Percentiles rank a stretch among this genome's conserved stretches.
Conservation (phyloP, 768 basidiomycete species). For the Termitomyces sp. region DNA sequence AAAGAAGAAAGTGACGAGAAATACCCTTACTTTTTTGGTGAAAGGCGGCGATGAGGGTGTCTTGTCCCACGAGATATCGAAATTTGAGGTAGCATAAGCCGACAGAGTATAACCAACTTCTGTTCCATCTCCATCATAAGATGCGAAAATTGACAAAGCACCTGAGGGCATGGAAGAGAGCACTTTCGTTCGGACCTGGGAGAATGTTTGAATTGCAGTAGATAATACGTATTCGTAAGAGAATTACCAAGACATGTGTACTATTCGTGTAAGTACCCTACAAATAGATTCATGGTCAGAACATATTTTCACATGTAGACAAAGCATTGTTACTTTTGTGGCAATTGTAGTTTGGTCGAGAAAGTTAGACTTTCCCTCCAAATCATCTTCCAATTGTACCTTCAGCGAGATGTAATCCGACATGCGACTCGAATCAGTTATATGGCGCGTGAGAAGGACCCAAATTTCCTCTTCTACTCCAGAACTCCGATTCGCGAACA, state of each 20-base stretch:
- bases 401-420: constrained; percentile 67
- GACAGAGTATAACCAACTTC: constrained; percentile 67
- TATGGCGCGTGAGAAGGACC: constrained; percentile 78
- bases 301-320: not conserved
- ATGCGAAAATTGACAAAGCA: constrained; percentile 48
- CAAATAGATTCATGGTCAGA: not conserved
- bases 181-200: not conserved
- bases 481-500: constrained; percentile 23
- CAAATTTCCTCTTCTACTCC: constrained; percentile 52
- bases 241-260: constrained; percentile 37
- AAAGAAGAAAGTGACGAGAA: not conserved
- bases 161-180: constrained; percentile 19
- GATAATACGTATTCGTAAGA: not conserved
- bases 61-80: constrained; percentile 43
- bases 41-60: constrained; percentile 30
- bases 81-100: constrained; percentile 39
- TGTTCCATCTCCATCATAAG: constrained; percentile 60
- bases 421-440: constrained; percentile 48
- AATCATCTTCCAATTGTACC: constrained; percentile 41
- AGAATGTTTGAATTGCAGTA: not conserved
- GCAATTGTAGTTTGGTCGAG: constrained; percentile 27
- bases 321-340: constrained; percentile 27
- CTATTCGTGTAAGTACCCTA: constrained; percentile 51
- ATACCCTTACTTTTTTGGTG: constrained; percentile 27
- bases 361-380: constrained; percentile 17